Percentiles rank a stretch among this genome's conserved stretches.
These are phyloP conservation scores for Saturnispora serradocipensis DNA, from an alignment of 805 yeast genomes.

Conservation along the genomic window DNA sequence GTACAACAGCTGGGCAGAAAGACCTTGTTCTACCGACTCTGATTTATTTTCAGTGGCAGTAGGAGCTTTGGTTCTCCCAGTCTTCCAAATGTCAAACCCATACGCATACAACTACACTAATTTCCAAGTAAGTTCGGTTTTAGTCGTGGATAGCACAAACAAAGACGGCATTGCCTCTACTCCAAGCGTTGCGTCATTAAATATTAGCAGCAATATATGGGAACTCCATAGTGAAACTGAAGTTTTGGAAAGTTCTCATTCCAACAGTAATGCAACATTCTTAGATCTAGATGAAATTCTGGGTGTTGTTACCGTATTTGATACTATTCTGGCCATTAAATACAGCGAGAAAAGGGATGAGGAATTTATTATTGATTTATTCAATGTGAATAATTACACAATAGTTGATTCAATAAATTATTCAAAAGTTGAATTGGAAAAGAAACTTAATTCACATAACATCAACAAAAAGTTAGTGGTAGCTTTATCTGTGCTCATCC, in stretches of 20 bases:
- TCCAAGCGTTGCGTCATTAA: slow-evolving; percentile 36
- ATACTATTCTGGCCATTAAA: slow-evolving; percentile 38
- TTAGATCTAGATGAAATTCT: slow-evolving; percentile 24
- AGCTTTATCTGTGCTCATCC: slow-evolving; percentile 38
- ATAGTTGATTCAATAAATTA: slow-evolving; percentile 27
- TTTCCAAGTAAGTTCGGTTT: slow-evolving; percentile 31
- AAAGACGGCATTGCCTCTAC: slow-evolving; percentile 27
- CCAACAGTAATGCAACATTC: slow-evolving; percentile 15
- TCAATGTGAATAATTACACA: slow-evolving; percentile 31
- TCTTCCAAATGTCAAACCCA: slow-evolving; percentile 29
- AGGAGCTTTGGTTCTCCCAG: slow-evolving; percentile 45
- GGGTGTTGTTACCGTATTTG: slow-evolving; percentile 47
- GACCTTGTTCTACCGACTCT: slow-evolving; percentile 26
- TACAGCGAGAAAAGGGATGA: slow-evolving; percentile 11
- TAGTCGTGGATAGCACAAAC: slow-evolving; percentile 56
- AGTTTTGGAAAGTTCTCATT: slow-evolving; percentile 17
- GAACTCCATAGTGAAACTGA: slow-evolving; percentile 30
- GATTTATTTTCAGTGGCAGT: slow-evolving; percentile 43
- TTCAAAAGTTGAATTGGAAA: slow-evolving; percentile 14
- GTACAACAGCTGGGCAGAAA: slow-evolving; percentile 59
- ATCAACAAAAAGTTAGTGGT: slow-evolving; percentile 29
- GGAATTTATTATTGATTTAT: slow-evolving; percentile 32
- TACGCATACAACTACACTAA: slow-evolving; percentile 19
- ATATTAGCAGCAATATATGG: slow-evolving; percentile 35
- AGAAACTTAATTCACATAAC: slow-evolving; percentile 6